Evolutionary conservation across 352 stramenopile species (phyloP).

Genomic region (Aphanomyces invadans): DNA sequence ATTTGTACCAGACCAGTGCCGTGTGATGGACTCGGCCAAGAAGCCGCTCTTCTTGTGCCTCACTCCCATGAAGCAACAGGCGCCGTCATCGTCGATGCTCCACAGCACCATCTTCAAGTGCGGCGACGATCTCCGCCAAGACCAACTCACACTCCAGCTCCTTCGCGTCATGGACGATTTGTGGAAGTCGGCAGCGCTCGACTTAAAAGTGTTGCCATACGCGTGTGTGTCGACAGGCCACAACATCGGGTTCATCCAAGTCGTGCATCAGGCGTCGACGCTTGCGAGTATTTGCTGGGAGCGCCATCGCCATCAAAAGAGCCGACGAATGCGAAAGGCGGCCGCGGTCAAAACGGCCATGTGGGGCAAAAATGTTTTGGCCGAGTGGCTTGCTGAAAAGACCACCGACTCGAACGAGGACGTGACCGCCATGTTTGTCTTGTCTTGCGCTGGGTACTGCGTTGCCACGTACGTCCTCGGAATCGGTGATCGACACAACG

Average conservation of each 20-base stretch:
- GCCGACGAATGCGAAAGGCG: constrained; percentile 43
- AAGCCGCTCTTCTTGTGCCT: constrained; percentile 85
- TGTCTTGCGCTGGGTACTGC: constrained; percentile 87
- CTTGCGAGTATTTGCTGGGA: constrained; percentile 81
- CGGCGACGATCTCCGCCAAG: constrained; percentile 89
- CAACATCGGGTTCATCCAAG: constrained; percentile 84
- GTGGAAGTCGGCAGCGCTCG: constrained; percentile 75
- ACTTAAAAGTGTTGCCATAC: constrained; percentile 82
- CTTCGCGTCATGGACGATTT: constrained; percentile 88
- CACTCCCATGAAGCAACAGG: constrained; percentile 43
- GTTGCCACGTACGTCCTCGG: constrained; percentile 91
- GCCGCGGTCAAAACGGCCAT: constrained; percentile 62
- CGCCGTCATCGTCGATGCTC: constrained; percentile 29
- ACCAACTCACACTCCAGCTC: constrained; percentile 89
- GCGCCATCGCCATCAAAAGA: constrained; percentile 51
- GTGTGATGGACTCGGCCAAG: constrained; percentile 93
- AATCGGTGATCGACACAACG: constrained; percentile 91
- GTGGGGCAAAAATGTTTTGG: constrained; percentile 47
- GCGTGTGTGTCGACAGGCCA: constrained; percentile 81
- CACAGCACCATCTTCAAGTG: constrained; percentile 84
- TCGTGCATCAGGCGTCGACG: constrained; percentile 82
- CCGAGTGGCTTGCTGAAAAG: constrained; percentile 46
- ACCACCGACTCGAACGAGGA: constrained; percentile 25
- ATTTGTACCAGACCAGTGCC: constrained; percentile 74
- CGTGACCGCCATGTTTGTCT: constrained; percentile 81